Evolutionary conservation across 192 early-diverging fungal genomes (phyloP).

Genomic region (Backusella macrospora): DNA sequence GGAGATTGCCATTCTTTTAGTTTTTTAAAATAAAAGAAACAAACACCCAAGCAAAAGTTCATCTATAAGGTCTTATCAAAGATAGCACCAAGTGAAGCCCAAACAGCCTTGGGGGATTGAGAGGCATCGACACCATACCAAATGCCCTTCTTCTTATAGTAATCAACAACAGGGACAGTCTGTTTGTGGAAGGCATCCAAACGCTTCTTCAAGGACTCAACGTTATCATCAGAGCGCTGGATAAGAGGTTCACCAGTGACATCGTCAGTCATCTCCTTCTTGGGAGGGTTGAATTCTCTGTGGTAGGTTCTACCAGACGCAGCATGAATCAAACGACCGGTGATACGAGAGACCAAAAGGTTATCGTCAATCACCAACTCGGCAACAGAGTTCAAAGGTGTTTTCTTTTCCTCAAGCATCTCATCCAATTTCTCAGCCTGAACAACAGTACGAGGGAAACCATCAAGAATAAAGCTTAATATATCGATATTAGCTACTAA

Average conservation of each 20-base stretch:
- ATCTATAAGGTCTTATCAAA: constrained; percentile 63
- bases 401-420: constrained; percentile 83
- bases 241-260: constrained; percentile 96
- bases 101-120: constrained; percentile 86
- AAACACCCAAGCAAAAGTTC: neutral
- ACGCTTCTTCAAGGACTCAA: constrained; percentile 87
- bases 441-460: constrained; percentile 96
- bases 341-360: constrained; percentile 92
- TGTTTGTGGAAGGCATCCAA: constrained; percentile 84
- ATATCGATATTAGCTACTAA: neutral
- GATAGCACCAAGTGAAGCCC: constrained; percentile 87
- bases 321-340: constrained; percentile 94
- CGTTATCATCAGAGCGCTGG: constrained; percentile 98
- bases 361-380: constrained; percentile 93
- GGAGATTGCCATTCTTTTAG: neutral
- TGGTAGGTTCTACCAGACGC: constrained; percentile 95
- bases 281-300: constrained; percentile 92
- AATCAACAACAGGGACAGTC: constrained; percentile 79
- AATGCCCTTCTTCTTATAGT: constrained; percentile 95
- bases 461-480: constrained; percentile 92
- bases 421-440: constrained; percentile 98
- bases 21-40: neutral
- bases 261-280: constrained; percentile 88
- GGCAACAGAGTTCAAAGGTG: constrained; percentile 82
- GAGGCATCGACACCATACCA: constrained; percentile 91